Percentiles rank a stretch among this genome's conserved stretches.
Conservation (phyloP, 2,329 filamentous ascomycete species). For the Blastomyces percursus region DNA sequence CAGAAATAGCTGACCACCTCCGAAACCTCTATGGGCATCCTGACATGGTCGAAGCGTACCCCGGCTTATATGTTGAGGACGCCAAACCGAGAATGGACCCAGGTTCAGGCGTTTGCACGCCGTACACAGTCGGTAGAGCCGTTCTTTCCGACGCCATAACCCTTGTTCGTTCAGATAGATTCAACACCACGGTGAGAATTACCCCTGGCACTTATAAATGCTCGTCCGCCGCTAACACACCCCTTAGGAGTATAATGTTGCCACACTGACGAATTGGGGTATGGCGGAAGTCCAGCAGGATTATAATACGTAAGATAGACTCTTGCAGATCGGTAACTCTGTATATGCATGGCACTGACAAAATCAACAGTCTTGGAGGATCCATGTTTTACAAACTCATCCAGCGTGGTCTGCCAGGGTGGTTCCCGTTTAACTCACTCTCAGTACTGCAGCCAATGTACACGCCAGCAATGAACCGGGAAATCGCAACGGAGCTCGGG, state of each 20-base stretch:
- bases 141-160: constrained; percentile 34
- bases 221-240: background rate
- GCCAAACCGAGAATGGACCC: constrained; percentile 26
- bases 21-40: constrained; percentile 52
- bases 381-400: constrained; percentile 22
- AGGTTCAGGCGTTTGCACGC: constrained; percentile 27
- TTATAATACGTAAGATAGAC: constrained; percentile 12
- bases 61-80: constrained; percentile 46
- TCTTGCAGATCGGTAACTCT: background rate
- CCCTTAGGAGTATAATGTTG: constrained; percentile 25
- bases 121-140: constrained; percentile 27
- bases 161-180: constrained; percentile 32
- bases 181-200: constrained; percentile 25
- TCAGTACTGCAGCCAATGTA: constrained; percentile 19
- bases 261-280: constrained; percentile 30
- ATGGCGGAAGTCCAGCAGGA: constrained; percentile 26
- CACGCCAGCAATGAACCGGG: constrained; percentile 18
- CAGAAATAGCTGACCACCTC: constrained; percentile 44
- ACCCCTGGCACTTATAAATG: background rate
- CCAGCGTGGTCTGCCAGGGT: constrained; percentile 20
- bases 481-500: constrained; percentile 17
- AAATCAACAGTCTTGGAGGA: constrained; percentile 14
- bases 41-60: constrained; percentile 58
- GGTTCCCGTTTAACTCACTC: constrained; percentile 20
- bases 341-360: background rate